These are phyloP conservation scores for Oxytropis ochrocephala DNA, from an alignment of 306 rosid species.

Conservation along the genomic window DNA sequence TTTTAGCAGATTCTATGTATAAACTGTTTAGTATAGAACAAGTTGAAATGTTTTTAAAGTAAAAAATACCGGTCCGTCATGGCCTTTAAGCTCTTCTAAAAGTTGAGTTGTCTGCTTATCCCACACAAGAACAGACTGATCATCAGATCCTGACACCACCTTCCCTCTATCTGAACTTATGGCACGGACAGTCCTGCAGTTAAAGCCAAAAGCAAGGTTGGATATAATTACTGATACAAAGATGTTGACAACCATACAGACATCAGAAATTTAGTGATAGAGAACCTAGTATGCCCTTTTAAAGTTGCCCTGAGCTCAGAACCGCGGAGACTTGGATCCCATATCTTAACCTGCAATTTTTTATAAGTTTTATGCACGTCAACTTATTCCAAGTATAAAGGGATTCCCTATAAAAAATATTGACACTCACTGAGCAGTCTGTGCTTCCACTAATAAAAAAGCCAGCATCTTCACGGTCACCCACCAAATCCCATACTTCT, in stretches of 20 bases:
- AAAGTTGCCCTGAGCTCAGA: constrained; percentile 94
- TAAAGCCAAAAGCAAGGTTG: constrained; percentile 24
- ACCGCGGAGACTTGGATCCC: constrained; percentile 99
- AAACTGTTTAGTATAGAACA: constrained; percentile 2
- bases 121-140: constrained; percentile 88
- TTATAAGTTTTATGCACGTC: constrained; percentile 22
- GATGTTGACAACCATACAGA: constrained; percentile 7
- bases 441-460: constrained; percentile 97
- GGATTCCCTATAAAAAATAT: constrained; percentile 18
- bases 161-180: constrained; percentile 92
- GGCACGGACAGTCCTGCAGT: constrained; percentile 81
- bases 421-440: constrained; percentile 70
- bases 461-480: constrained; percentile 99
- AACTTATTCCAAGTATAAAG: constrained; percentile 9
- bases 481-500: constrained; percentile 99
- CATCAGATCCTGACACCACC: constrained; percentile 97
- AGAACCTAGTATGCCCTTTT: constrained; percentile 87
- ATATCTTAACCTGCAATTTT: constrained; percentile 89
- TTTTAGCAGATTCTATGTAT: constrained; percentile 8
- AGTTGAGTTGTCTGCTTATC: constrained; percentile 96
- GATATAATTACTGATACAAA: constrained; percentile 1
- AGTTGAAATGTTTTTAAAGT: not conserved
- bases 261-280: not conserved
- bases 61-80: constrained; percentile 74
- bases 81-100: constrained; percentile 97